These are phyloP conservation scores for Orbilia quercus DNA, from an alignment of 2,329 filamentous ascomycete species.

Conservation along the genomic window DNA sequence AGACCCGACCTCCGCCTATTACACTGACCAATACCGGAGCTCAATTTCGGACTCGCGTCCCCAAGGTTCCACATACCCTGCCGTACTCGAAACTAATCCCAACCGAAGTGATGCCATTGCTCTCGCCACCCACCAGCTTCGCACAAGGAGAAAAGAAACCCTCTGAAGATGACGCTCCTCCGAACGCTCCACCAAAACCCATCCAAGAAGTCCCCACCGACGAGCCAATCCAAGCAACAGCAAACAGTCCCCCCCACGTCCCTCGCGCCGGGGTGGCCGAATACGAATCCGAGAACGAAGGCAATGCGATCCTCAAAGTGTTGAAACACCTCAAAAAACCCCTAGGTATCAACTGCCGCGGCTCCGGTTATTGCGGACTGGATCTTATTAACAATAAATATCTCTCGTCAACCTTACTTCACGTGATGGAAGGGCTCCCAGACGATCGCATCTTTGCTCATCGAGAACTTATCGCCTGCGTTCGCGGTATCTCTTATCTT, in stretches of 20 bases:
- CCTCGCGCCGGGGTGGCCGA: not conserved
- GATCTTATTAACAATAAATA: conserved; percentile 1
- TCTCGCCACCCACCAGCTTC: no score
- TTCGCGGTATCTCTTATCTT: not conserved
- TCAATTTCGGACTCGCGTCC: no score
- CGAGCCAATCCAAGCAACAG: not conserved
- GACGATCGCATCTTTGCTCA: conserved; percentile 20
- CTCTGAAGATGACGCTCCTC: no score
- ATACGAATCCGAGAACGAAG: not conserved
- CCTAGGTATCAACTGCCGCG: conserved; percentile 36
- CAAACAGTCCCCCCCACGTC: conserved; percentile 13
- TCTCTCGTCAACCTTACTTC: not conserved
- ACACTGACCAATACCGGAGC: no score
- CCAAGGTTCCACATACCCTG: no score
- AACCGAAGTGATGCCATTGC: no score
- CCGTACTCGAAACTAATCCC: no score
- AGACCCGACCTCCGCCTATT: no score
- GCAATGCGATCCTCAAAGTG: not conserved
- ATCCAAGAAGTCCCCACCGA: no score
- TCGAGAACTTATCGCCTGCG: conserved; percentile 28
- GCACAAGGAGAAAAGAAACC: no score
- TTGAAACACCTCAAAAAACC: conserved; percentile 12
- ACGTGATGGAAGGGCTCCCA: conserved; percentile 12
- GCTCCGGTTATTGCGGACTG: not conserved
- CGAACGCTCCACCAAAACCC: no score